Base-by-base conservation (phyloP, 768 basidiomycete species). In the Suillus americanus region DNA sequence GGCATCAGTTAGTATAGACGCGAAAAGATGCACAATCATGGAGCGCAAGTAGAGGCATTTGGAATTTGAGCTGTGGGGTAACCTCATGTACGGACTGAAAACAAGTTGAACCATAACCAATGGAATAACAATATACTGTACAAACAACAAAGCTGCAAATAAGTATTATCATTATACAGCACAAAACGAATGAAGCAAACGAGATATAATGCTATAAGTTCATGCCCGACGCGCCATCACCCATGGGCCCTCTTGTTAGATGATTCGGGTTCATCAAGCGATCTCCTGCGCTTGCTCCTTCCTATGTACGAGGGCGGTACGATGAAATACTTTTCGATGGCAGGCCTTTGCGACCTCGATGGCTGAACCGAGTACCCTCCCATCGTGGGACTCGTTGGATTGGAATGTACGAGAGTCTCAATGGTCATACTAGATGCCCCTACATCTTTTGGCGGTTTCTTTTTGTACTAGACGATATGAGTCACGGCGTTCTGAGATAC, bases 331-430 rank as follows among this genome's bases (percentile, higher is more conserved):
- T 73, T 74, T 53, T 81, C 80, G 14, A 81, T 80, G 1, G 71
- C 60, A 2, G 80, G 80, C 64, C 72, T 65, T 56, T 68, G 77
- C 62, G 73, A 61, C 35, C 70, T 75, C 65, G 66, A 16, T 1
- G 68, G 16, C 18, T 72, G 74, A n/a, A 59, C 35, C 13, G 69
- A 51, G 14, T 65, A 67, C 43, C 70, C 71, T n/a, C 74, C 73
- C 60, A 80, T 73, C 1, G 77, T 75, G 0, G 88, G 87, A 67
- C 87, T 88, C 1, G 85, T 82, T 1, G 88, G 87, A 62, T 86
- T 89, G n/a, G 88, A 88, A 73, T 89, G 88, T 7, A 89, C 87
- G 23, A 89, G 80, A 2, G 86, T 84, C 57, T 89, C 88, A 41
- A 90, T 87, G 6, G 84, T 81, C 80, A 89, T 82, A 10, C 80